phyloP scores from a whole-genome alignment of 257 asterid species.

The Nemophila menziesii region DNA sequence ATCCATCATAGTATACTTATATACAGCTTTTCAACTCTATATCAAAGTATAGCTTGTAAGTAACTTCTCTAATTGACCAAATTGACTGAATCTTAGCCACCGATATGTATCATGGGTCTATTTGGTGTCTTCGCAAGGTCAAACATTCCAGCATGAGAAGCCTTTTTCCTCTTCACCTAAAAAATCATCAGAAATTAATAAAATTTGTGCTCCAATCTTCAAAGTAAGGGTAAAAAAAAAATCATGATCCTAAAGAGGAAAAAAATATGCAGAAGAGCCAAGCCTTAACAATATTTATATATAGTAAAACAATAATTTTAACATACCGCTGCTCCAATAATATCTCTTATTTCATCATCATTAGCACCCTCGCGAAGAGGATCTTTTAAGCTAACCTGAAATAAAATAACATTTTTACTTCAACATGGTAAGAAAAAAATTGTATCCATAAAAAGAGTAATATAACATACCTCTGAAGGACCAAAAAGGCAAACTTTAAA shows the following conservation, averaged over 20 bases:
- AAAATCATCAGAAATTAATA: conserved; percentile 3
- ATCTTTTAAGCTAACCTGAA: conserved; percentile 94
- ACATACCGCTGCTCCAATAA: conserved; percentile 74
- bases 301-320: conserved; percentile 11
- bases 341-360: conserved; percentile 63
- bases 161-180: conserved; percentile 89
- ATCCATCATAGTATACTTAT: neutral
- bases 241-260: neutral
- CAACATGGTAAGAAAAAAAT: neutral
- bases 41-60: neutral
- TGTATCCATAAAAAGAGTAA: neutral
- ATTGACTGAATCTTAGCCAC: conserved; percentile 38
- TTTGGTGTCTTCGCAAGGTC: conserved; percentile 88
- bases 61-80: neutral
- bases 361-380: conserved; percentile 72
- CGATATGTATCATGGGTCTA: conserved; percentile 96
- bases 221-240: neutral
- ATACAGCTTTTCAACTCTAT: conserved; percentile 1
- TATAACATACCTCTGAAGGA: conserved; percentile 68
- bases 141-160: conserved; percentile 93
- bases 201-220: neutral
- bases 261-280: neutral
- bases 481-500: conserved; percentile 99
- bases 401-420: neutral
- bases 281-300: neutral